Evolutionary conservation across 1,139 yeast species (phyloP).

Genomic region (Lodderomyces theae): DNA sequence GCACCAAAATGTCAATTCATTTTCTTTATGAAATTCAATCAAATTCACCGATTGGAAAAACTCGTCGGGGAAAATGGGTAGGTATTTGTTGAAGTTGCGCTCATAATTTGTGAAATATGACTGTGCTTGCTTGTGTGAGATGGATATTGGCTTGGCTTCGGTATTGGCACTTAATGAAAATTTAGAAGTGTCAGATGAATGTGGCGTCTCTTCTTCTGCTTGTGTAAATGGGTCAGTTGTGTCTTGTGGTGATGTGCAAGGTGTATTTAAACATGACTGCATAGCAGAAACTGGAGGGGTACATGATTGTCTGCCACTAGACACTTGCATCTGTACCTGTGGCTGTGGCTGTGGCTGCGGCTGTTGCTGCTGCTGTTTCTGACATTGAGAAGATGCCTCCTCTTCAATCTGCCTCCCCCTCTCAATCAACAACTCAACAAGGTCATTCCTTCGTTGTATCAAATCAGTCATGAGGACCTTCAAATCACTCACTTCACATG

Average conservation of each 20-base stretch:
- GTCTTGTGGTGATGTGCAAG: slow-evolving; percentile 11
- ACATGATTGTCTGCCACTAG: not conserved
- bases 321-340: not conserved
- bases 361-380: slow-evolving; percentile 2
- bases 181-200: slow-evolving; percentile 6
- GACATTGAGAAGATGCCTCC: slow-evolving; percentile 2
- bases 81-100: slow-evolving; percentile 30
- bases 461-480: slow-evolving; percentile 15
- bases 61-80: slow-evolving; percentile 43
- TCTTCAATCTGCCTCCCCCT: slow-evolving; percentile 17
- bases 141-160: slow-evolving; percentile 20
- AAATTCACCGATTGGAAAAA: slow-evolving; percentile 30
- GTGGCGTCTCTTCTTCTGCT: not conserved
- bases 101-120: slow-evolving; percentile 31
- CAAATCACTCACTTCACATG: slow-evolving; percentile 24
- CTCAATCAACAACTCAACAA: slow-evolving; percentile 24
- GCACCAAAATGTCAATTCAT: slow-evolving; percentile 43
- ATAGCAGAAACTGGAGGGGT: slow-evolving; percentile 30
- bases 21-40: slow-evolving; percentile 25
- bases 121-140: slow-evolving; percentile 29
- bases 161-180: slow-evolving; percentile 11
- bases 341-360: not conserved
- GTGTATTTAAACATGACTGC: slow-evolving; percentile 29
- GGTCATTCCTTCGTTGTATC: slow-evolving; percentile 24
- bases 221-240: not conserved